Percentiles rank a stretch among this genome's conserved stretches.
Evolutionary conservation across 768 basidiomycete genomes (phyloP).

Genomic region (Leccinum variicolor): DNA sequence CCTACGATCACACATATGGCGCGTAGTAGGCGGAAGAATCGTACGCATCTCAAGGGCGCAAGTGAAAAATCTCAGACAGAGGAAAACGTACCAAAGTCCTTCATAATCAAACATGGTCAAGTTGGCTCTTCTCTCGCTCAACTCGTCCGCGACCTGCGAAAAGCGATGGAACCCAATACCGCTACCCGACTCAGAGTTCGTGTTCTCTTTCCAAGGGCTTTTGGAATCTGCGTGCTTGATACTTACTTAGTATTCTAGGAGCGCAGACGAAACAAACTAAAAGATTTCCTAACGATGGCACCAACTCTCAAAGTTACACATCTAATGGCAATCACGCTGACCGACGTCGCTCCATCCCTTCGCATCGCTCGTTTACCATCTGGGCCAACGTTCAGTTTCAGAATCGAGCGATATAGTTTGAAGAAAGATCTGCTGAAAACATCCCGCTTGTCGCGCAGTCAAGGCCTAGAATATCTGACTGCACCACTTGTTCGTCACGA

Average conservation of each 20-base stretch:
- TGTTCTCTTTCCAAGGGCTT: slow-evolving; percentile 6
- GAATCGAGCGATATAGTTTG: slow-evolving; percentile 89
- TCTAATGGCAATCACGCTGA: slow-evolving; percentile 87
- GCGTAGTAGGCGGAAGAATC: slow-evolving; percentile 68
- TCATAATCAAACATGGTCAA: slow-evolving; percentile 94
- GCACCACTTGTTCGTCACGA: slow-evolving; percentile 74
- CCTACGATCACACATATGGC: slow-evolving; percentile 46
- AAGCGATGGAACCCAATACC: slow-evolving; percentile 98
- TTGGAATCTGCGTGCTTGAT: slow-evolving; percentile 8
- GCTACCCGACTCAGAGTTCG: slow-evolving; percentile 84
- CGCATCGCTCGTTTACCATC: slow-evolving; percentile 83
- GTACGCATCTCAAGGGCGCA: slow-evolving; percentile 74
- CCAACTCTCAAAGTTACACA: slow-evolving; percentile 90
- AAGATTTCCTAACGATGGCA: slow-evolving; percentile 91
- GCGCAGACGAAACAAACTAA: slow-evolving; percentile 82
- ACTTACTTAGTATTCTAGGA: slow-evolving; percentile 53
- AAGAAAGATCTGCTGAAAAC: slow-evolving; percentile 77
- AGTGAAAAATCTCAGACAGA: slow-evolving; percentile 32
- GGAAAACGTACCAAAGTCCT: slow-evolving; percentile 73
- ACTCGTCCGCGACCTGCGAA: slow-evolving; percentile 89
- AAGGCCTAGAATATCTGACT: slow-evolving; percentile 87
- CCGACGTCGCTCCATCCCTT: slow-evolving; percentile 79
- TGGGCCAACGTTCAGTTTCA: slow-evolving; percentile 92
- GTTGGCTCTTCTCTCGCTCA: slow-evolving; percentile 85
- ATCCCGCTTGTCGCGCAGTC: slow-evolving; percentile 64